Percentiles rank a stretch among this genome's conserved stretches.
phyloP scores from a whole-genome alignment of 106 monocot species.

The Hemerocallis citrina region DNA sequence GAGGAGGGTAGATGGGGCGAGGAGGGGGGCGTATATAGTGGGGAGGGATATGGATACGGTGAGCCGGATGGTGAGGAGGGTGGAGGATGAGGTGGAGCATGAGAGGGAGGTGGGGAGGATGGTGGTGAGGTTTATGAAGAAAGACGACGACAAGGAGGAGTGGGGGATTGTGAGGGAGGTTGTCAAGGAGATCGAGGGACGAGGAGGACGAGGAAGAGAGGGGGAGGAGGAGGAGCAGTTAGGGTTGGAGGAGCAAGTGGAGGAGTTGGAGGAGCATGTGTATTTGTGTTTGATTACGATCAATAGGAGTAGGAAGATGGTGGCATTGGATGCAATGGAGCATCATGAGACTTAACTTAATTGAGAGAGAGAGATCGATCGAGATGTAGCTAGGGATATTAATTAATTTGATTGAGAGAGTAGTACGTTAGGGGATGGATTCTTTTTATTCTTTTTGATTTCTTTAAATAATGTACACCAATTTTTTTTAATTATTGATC shows the following conservation, averaged over 20 bases:
- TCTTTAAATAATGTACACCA: too few species aligned
- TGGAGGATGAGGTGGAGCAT: slow-evolving; percentile 86
- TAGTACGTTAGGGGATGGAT: too few species aligned
- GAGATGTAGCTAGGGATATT: too few species aligned
- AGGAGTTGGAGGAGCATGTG: too few species aligned
- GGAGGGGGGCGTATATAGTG: slow-evolving; percentile 77
- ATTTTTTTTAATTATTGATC: too few species aligned
- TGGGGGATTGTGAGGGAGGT: slow-evolving; percentile 32
- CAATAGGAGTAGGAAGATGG: slow-evolving; percentile 42
- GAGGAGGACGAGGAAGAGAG: slow-evolving; percentile 19
- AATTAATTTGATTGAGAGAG: too few species aligned
- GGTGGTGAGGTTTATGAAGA: slow-evolving; percentile 38
- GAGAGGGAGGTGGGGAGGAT: slow-evolving; percentile 46
- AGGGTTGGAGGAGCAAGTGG: slow-evolving; percentile 89
- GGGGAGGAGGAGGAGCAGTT: slow-evolving; percentile 40
- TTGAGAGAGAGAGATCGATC: too few species aligned
- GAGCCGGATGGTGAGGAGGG: slow-evolving; percentile 62
- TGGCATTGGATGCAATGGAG: too few species aligned
- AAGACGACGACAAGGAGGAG: too few species aligned
- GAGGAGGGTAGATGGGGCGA: slow-evolving; percentile 51
- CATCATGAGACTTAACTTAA: too few species aligned
- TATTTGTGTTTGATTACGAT: slow-evolving; percentile 80
- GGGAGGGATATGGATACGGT: slow-evolving; percentile 76
- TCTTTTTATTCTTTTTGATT: too few species aligned
- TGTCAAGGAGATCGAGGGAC: slow-evolving; percentile 33